phyloP scores from a whole-genome alignment of 352 stramenopile genomes.

The Phytopythium mirpurense region DNA sequence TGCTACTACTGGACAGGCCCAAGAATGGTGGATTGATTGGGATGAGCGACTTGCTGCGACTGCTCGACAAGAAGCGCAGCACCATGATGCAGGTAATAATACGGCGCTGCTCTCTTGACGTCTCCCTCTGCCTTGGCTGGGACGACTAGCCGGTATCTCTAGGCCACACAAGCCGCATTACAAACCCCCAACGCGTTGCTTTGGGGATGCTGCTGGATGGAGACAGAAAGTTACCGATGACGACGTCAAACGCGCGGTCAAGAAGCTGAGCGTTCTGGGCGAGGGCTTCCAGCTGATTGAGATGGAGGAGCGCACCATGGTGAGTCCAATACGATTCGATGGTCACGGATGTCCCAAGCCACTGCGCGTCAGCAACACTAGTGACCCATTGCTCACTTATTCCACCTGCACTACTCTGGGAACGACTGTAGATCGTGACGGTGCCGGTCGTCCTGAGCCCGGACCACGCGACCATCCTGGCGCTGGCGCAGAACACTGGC shows the following conservation, averaged over 20 bases:
- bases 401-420: too few relatives aligned
- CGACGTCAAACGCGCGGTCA: conserved; percentile 92
- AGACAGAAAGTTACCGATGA: conserved; percentile 86
- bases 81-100: conserved; percentile 55
- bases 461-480: conserved; percentile 93
- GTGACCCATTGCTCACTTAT: background rate
- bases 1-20: conserved; percentile 22
- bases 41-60: conserved; percentile 70
- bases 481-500: conserved; percentile 78
- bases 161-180: too few relatives aligned
- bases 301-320: conserved; percentile 90
- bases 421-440: conserved; percentile 81
- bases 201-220: too few relatives aligned
- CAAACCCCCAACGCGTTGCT: too few relatives aligned
- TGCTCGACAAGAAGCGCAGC: conserved; percentile 68
- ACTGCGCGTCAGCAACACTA: too few relatives aligned
- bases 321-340: conserved; percentile 20
- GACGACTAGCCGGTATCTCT: too few relatives aligned
- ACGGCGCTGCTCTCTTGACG: too few relatives aligned
- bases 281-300: conserved; percentile 93
- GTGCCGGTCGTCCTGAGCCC: conserved; percentile 93
- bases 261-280: conserved; percentile 93
- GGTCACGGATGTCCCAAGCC: too few relatives aligned
- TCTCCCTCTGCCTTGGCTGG: too few relatives aligned
- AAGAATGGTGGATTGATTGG: conserved; percentile 83